Conservation (phyloP, 2,329 filamentous ascomycete genomes). For the Calcarisporium arbuscula region DNA sequence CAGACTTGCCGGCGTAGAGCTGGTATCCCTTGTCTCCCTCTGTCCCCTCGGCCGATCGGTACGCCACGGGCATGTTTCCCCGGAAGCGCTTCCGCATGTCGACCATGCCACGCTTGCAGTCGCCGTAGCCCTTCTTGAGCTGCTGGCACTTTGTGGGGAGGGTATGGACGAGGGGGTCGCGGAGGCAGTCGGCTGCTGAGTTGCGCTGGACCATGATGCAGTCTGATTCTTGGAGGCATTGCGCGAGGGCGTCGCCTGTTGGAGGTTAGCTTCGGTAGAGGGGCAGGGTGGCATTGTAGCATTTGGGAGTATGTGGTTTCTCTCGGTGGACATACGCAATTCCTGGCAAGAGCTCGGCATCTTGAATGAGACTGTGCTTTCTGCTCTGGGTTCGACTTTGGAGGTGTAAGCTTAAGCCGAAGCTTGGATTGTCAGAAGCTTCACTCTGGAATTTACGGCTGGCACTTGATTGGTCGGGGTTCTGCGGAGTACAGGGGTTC, state of each 20-base stretch:
- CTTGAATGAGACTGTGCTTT: too few species aligned
- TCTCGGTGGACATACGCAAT: slow-evolving; percentile 75
- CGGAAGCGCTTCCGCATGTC: slow-evolving; percentile 99
- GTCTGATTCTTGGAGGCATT: slow-evolving; percentile 93
- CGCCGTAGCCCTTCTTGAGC: slow-evolving; percentile 84
- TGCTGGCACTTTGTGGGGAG: slow-evolving; percentile 87
- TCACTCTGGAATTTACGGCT: too few species aligned
- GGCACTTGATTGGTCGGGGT: slow-evolving; percentile 17
- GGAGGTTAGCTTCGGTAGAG: neutral
- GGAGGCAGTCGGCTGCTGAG: slow-evolving; percentile 80
- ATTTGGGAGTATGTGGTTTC: too few species aligned
- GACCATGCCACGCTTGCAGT: slow-evolving; percentile 93
- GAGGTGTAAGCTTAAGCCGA: too few species aligned
- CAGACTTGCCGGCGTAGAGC: slow-evolving; percentile 72
- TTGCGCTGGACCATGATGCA: slow-evolving; percentile 92
- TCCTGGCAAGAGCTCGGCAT: slow-evolving; percentile 98
- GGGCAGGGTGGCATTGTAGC: slow-evolving; percentile 2
- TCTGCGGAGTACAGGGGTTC: too few species aligned
- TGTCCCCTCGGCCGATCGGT: slow-evolving; percentile 44
- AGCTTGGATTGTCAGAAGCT: too few species aligned
- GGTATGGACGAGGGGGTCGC: slow-evolving; percentile 70
- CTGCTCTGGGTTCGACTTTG: too few species aligned
- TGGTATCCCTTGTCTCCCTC: slow-evolving; percentile 48
- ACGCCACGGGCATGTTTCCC: slow-evolving; percentile 79
- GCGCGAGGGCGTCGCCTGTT: slow-evolving; percentile 80